Evolutionary conservation across 1,139 yeast species (phyloP).

Genomic region (Wickerhamomyces sp.): DNA sequence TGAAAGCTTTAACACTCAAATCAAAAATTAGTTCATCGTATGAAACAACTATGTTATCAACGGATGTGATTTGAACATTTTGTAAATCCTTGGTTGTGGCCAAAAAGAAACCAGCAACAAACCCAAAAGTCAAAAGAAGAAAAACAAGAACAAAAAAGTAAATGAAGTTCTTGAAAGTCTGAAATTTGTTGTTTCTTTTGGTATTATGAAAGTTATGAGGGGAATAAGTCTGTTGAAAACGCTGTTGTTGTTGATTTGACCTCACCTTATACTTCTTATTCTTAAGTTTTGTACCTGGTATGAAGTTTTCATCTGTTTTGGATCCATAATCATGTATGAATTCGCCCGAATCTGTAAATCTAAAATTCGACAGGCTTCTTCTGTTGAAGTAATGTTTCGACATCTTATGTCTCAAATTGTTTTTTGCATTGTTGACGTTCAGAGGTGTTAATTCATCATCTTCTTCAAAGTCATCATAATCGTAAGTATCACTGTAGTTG

Average conservation of each 20-base stretch:
- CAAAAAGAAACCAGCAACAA: conserved; percentile 73
- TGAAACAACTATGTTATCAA: conserved; percentile 72
- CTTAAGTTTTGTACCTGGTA: conserved; percentile 7
- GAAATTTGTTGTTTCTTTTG: conserved; percentile 26
- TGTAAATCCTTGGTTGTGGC: conserved; percentile 86
- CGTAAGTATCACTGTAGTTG: conserved; percentile 26
- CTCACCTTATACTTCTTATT: conserved; percentile 7
- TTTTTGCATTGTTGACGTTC: conserved; percentile 33
- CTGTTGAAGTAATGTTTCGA: conserved; percentile 25
- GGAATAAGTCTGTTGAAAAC: conserved; percentile 42
- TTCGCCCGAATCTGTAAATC: conserved; percentile 10
- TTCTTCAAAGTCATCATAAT: conserved; percentile 23
- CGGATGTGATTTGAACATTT: conserved; percentile 51
- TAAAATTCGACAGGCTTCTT: conserved; percentile 32
- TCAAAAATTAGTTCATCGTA: conserved; percentile 84
- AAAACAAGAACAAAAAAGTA: conserved; percentile 52
- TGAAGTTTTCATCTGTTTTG: conserved; percentile 8
- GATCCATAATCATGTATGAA: conserved; percentile 3
- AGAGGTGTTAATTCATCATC: conserved; percentile 24
- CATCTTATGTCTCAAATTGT: conserved; percentile 19
- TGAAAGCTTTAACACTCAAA: conserved; percentile 70
- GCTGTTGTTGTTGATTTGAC: conserved; percentile 26
- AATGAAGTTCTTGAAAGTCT: conserved; percentile 40
- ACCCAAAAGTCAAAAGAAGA: conserved; percentile 61
- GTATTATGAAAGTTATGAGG: conserved; percentile 48